Conservation (phyloP, 1,284 basidiomycete species). For the Rhodotorula glutinis region DNA sequence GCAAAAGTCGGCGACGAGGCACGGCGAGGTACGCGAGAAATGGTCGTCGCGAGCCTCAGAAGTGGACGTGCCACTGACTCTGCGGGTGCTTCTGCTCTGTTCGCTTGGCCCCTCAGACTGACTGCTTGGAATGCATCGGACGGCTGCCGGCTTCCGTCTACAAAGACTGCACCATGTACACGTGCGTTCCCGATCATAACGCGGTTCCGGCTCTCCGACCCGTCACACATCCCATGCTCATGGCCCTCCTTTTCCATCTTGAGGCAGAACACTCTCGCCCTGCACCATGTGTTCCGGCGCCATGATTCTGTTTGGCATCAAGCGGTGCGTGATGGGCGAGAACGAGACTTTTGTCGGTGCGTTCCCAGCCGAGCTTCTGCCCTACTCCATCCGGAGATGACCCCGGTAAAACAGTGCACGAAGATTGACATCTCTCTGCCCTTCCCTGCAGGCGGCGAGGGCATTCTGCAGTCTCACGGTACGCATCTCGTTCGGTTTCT, state of each 20-base stretch:
- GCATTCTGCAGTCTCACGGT: conserved; percentile 29
- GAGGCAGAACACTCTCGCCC: conserved; percentile 32
- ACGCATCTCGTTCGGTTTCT: too few species aligned
- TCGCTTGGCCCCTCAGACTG: conserved; percentile 26
- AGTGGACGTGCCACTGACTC: not conserved
- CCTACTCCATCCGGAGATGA: too few species aligned
- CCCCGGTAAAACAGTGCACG: too few species aligned
- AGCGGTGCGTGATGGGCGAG: conserved; percentile 43
- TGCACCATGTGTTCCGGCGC: conserved; percentile 43
- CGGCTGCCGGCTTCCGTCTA: conserved; percentile 40
- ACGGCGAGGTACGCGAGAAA: conserved; percentile 27
- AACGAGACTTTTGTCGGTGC: conserved; percentile 43
- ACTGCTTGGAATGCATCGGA: conserved; percentile 41
- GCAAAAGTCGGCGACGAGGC: conserved; percentile 17
- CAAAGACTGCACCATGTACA: conserved; percentile 43
- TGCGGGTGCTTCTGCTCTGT: too few species aligned
- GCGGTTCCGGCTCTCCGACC: too few species aligned
- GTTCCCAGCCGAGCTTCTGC: too few species aligned
- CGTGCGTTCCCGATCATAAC: conserved; percentile 2
- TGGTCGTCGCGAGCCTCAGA: too few species aligned
- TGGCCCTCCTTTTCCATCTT: too few species aligned
- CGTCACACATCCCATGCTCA: too few species aligned
- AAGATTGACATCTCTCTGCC: too few species aligned
- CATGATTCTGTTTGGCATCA: conserved; percentile 25
- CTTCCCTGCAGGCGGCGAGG: conserved; percentile 27